These are phyloP conservation scores for Inosperma sp. DNA, from an alignment of 768 basidiomycete genomes.

Conservation along the genomic window DNA sequence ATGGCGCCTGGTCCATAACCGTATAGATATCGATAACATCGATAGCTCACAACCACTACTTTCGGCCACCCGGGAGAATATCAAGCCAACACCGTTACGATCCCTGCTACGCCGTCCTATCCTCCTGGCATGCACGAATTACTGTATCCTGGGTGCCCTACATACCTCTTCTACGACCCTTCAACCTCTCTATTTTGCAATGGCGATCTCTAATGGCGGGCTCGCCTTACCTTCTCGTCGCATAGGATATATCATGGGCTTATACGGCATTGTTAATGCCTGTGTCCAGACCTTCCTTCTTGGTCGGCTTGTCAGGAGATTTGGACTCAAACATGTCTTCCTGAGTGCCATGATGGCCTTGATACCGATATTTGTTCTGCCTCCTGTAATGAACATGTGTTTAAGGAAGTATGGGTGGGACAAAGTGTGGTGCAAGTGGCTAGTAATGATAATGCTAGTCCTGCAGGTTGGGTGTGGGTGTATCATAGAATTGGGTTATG, in stretches of 20 bases:
- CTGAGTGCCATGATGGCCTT: conserved; percentile 37
- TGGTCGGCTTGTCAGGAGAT: conserved; percentile 44
- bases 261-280: conserved; percentile 50
- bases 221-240: conserved; percentile 48
- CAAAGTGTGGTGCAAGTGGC: conserved; percentile 22
- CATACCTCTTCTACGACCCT: conserved; percentile 31
- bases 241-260: conserved; percentile 52
- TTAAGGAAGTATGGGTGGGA: conserved; percentile 28
- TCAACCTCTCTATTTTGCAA: conserved; percentile 54
- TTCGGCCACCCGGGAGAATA: neutral
- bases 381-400: conserved; percentile 47
- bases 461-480: conserved; percentile 28
- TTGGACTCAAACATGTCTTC: conserved; percentile 54
- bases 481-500: conserved; percentile 30
- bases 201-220: conserved; percentile 52
- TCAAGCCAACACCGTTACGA: conserved; percentile 40
- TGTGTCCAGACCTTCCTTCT: conserved; percentile 53
- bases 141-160: conserved; percentile 45
- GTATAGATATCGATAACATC: neutral
- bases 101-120: conserved; percentile 44
- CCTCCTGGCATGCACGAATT: conserved; percentile 52
- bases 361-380: conserved; percentile 42
- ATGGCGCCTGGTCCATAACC: neutral
- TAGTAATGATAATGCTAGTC: conserved; percentile 16
- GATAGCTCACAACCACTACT: neutral